Conservation (phyloP, 495 filamentous ascomycete genomes). For the Darksidea phi region DNA sequence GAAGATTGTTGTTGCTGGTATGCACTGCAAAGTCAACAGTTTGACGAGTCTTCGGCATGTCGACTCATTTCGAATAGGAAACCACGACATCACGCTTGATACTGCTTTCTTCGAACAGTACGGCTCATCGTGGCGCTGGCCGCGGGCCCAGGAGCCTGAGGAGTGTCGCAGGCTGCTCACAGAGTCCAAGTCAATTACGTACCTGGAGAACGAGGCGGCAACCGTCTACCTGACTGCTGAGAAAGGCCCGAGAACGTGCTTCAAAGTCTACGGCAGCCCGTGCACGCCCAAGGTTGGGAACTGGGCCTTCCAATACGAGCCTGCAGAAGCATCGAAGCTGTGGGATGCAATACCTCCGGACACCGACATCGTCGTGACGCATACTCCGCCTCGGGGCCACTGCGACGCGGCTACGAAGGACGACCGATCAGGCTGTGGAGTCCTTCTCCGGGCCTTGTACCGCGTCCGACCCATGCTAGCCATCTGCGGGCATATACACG, state of each 20-base stretch:
- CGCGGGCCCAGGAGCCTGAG: conserved; percentile 55
- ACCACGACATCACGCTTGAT: conserved; percentile 79
- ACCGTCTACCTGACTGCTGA: conserved; percentile 56
- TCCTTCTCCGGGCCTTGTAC: conserved; percentile 30
- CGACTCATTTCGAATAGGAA: conserved; percentile 51
- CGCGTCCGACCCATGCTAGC: conserved; percentile 40
- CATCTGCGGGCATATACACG: conserved; percentile 45
- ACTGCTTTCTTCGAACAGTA: conserved; percentile 58
- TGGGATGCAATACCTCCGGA: conserved; percentile 46
- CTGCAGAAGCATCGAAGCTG: conserved; percentile 49
- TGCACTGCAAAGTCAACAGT: too few species aligned
- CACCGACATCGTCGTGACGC: conserved; percentile 43
- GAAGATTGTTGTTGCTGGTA: conserved; percentile 61
- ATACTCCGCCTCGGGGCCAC: conserved; percentile 41
- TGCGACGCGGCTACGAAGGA: conserved; percentile 35
- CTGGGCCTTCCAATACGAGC: conserved; percentile 73
- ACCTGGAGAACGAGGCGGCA: conserved; percentile 63
- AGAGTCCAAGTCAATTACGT: conserved; percentile 58
- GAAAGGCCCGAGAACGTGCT: conserved; percentile 61
- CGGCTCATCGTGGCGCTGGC: conserved; percentile 58
- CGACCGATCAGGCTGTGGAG: conserved; percentile 38
- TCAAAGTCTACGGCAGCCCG: conserved; percentile 77
- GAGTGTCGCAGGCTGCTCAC: conserved; percentile 58
- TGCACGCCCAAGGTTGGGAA: conserved; percentile 60
- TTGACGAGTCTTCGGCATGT: neutral